Evolutionary conservation across 768 basidiomycete genomes (phyloP), one percentile per base, ranked within the genome.

Genomic region (Pholiota microspora): DNA sequence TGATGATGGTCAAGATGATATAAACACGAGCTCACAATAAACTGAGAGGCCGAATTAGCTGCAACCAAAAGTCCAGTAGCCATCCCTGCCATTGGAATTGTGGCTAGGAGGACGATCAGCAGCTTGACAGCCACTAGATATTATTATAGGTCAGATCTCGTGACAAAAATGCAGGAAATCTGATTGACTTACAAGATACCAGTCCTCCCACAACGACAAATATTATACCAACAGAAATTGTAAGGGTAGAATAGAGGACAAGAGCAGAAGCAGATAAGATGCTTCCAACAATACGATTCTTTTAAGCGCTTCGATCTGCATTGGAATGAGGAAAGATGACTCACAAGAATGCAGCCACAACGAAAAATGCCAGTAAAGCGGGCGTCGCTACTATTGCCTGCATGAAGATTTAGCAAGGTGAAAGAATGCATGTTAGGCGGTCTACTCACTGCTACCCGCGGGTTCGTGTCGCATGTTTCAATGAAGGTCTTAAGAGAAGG

Each of bases 321-420:
- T 2, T 15, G 44, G n/a, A 45, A 53, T 46, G 13, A 10, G 13
- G 48, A 42, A 3, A 35, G 36, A 13, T 16, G 16, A 45, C 59
- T 48, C 40, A 61, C 62, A 63, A 51, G 46, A 61, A 59, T 2
- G 53, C 48, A 2, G 53, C 5, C 8, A 54, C 58, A 24, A 61
- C 23, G 6, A 57, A 35, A 15, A 60, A 46, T 2, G 55, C 58
- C 6, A 63, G 23, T 23, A 63, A 45, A 3, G 62, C 58, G 45
- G 59, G 62, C n/a, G 59, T 57, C 1, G 47, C 58, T 8, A 61
- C 51, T 21, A 59, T 32, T 12, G 53, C 56, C 62, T 63, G 12
- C 10, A 7, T 7, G 1, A 28, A 15, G 38, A 8, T 16, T 31
- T 3, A 27, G 13, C n/a, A 21, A 4, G 15, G 27, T 21, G 16